Conservation (phyloP, 495 filamentous ascomycete genomes). For the Daldinia decipiens region DNA sequence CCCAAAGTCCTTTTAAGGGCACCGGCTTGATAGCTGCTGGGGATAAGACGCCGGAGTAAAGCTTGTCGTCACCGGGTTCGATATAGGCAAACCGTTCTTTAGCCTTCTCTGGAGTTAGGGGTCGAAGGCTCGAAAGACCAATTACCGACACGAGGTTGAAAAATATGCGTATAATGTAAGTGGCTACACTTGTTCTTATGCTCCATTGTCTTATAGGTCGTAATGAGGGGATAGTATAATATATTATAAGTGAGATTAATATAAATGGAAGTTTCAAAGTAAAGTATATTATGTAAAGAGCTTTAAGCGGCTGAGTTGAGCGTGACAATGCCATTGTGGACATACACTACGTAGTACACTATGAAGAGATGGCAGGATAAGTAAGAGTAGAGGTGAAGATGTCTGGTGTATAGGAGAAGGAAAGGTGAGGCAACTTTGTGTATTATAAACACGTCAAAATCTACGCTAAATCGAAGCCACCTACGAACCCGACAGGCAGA, state of each 20-base stretch:
- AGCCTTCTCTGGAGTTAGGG: neutral
- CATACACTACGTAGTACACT: neutral
- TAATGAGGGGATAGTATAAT: neutral
- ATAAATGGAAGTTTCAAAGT: neutral
- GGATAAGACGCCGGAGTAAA: neutral
- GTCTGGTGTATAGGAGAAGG: neutral
- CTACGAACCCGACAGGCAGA: neutral
- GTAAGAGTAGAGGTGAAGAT: neutral
- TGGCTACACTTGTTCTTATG: constrained; percentile 1
- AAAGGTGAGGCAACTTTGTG: neutral
- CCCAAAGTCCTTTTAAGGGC: neutral
- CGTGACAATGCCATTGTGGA: neutral
- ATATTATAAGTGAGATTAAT: neutral
- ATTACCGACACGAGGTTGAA: constrained; percentile 1
- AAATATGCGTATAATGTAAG: constrained; percentile 2
- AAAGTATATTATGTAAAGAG: constrained; percentile 1
- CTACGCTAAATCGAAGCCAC: neutral
- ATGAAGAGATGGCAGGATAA: neutral
- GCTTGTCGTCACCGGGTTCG: neutral
- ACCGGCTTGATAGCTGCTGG: constrained; percentile 1
- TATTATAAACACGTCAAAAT: neutral
- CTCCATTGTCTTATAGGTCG: neutral
- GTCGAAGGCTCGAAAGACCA: neutral
- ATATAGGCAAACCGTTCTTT: constrained; percentile 1
- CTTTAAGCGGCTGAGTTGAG: neutral